These are phyloP conservation scores for Acidiella bohemica DNA, from an alignment of 495 filamentous ascomycete genomes.

Conservation along the genomic window DNA sequence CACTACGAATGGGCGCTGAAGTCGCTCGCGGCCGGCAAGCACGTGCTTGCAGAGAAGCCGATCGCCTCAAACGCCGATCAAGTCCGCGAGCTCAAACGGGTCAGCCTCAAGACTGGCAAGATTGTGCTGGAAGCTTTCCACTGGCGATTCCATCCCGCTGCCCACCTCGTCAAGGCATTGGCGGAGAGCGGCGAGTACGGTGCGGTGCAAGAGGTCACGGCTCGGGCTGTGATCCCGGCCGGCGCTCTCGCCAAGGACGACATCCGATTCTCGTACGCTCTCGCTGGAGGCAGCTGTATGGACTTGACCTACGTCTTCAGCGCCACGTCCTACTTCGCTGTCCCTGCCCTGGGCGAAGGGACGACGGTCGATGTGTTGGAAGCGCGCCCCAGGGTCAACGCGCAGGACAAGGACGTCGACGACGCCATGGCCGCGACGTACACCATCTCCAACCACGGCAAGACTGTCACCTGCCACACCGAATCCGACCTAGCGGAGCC, in stretches of 20 bases:
- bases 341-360: conserved; percentile 13
- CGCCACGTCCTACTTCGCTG: conserved; percentile 31
- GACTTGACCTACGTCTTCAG: conserved; percentile 41
- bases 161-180: conserved; percentile 26
- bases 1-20: conserved; percentile 44
- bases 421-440: conserved; percentile 26
- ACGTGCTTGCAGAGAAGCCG: conserved; percentile 48
- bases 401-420: conserved; percentile 24
- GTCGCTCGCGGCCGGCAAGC: conserved; percentile 40
- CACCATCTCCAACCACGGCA: conserved; percentile 17
- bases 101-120: conserved; percentile 8
- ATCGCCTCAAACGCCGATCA: conserved; percentile 35
- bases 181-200: conserved; percentile 27
- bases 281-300: conserved; percentile 47
- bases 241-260: conserved; percentile 29
- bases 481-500: conserved; percentile 4
- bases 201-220: conserved; percentile 20
- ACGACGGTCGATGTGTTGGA: conserved; percentile 7
- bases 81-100: conserved; percentile 17
- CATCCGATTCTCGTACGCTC: conserved; percentile 42
- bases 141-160: conserved; percentile 33
- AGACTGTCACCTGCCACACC: conserved; percentile 21
- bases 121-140: conserved; percentile 48
- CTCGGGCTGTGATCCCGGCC: conserved; percentile 17
- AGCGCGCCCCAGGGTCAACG: conserved; percentile 1